Evolutionary conservation across 129 eudicot genomes (phyloP), one percentile per base, ranked within the genome.

Genomic region (Chrysanthemum lavandulifolium): DNA sequence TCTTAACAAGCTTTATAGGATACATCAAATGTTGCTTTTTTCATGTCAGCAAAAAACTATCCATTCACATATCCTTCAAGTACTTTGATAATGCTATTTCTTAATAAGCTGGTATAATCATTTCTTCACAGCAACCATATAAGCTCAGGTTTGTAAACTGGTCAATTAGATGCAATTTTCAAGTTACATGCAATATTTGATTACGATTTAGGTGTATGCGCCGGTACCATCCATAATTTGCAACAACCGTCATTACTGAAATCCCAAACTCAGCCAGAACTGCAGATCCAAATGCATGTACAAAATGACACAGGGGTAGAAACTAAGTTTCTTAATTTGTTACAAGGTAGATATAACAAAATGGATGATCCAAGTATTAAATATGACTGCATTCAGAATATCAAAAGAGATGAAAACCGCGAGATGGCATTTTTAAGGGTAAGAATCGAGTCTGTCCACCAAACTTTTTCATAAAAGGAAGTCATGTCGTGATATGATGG

Each of bases 231-330:
- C 33, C 13, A 65, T 49, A 10, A 10, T 66, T 25, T 21, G 16
- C 58, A 49, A 5, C 12, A 47, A 19, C 6, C 18, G n/a, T 53
- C 29, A 27, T 53, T 52, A 4, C 53, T 48, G 49, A 8, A 47
- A 52, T 69, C 49, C 7, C 6, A 51, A 68, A 6, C 29, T 68
- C 73, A 68, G 52, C 61, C 49, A 51, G 29, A 51, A 68, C 4
- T 68, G 61, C 61, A 52, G 61, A 50, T 50, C 29, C 5, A 1
- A 52, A 68, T 68, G 61, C 61, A 63, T 63, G 13, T 63, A 63
- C 68, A 13, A 5, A 19, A 27, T 33, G 12, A 14, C 68, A 63
- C 2, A 63, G 67, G 13, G 13, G 51, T 63, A 33, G 68, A 63
- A 63, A 62, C 31, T 2, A 1, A 62, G 19, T 31, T 3, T 18